Conservation (phyloP, 305 asterid genomes). For the Fraxinus dipetala region DNA sequence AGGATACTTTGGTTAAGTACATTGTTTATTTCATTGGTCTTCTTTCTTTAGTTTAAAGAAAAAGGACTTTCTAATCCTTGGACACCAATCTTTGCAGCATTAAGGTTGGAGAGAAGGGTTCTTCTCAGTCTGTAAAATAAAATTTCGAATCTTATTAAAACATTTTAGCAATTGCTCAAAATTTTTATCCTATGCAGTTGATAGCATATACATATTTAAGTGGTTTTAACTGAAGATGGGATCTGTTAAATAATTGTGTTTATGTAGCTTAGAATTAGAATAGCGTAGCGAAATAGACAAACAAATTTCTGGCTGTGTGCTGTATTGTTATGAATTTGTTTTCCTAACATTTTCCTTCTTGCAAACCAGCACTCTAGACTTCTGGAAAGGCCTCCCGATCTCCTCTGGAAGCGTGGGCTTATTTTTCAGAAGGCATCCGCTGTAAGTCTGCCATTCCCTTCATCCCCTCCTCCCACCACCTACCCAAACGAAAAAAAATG, state of each 20-base stretch:
- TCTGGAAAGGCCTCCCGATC: slow-evolving; percentile 90
- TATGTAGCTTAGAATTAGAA: slow-evolving; percentile 15
- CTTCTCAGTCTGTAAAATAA: neutral
- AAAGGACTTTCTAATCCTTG: neutral
- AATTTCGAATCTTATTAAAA: neutral
- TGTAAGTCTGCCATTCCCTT: slow-evolving; percentile 48
- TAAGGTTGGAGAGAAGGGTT: neutral
- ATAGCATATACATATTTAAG: neutral
- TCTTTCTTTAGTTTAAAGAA: neutral
- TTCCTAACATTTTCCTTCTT: slow-evolving; percentile 23
- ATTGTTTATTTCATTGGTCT: neutral
- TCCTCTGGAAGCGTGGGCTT: slow-evolving; percentile 69
- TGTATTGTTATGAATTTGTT: slow-evolving; percentile 17
- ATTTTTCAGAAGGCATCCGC: slow-evolving; percentile 64
- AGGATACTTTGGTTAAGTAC: neutral
- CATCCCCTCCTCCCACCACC: neutral
- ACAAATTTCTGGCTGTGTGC: slow-evolving; percentile 15
- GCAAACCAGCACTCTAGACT: slow-evolving; percentile 71
- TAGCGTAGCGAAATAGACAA: slow-evolving; percentile 3
- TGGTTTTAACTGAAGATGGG: neutral
- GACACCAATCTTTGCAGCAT: neutral
- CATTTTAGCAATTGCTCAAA: neutral
- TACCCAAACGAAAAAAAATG: neutral
- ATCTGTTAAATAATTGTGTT: neutral
- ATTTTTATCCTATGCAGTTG: neutral